phyloP scores from a whole-genome alignment of 2,329 filamentous ascomycete species.

The Pleoardoris graminearum region DNA sequence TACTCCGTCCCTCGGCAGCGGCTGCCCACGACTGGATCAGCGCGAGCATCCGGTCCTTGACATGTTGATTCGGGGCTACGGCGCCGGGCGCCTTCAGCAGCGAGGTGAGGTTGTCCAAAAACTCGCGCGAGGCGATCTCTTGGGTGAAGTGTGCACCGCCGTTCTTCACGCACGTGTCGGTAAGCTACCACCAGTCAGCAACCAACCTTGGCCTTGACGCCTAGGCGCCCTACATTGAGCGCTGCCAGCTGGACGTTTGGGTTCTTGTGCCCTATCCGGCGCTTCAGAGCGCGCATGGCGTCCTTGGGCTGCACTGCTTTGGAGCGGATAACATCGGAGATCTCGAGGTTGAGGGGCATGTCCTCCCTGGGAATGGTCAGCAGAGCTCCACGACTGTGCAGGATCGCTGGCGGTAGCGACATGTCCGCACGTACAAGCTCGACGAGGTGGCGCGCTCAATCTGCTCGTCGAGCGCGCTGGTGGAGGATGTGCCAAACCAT shows the following conservation, averaged over 20 bases:
- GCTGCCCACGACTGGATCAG: conserved; percentile 92
- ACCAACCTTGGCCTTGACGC: background rate
- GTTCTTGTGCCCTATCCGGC: conserved; percentile 94
- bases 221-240: conserved; percentile 69
- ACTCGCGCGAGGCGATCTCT: conserved; percentile 95
- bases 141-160: conserved; percentile 91
- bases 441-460: conserved; percentile 93
- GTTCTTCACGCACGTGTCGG: conserved; percentile 98
- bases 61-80: conserved; percentile 78
- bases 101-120: conserved; percentile 95
- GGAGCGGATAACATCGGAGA: conserved; percentile 94
- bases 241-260: conserved; percentile 95
- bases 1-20: conserved; percentile 81
- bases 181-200: conserved; percentile 62
- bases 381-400: background rate
- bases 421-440: conserved; percentile 69
- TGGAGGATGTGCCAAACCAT: conserved; percentile 85
- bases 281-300: conserved; percentile 95
- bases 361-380: conserved; percentile 69
- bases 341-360: conserved; percentile 95
- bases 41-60: conserved; percentile 88
- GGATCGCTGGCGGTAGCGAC: background rate
- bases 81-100: conserved; percentile 78
- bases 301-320: conserved; percentile 98
- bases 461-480: conserved; percentile 93